Evolutionary conservation across 441 rosid genomes (phyloP).

Genomic region (Raphanus hybrid): DNA sequence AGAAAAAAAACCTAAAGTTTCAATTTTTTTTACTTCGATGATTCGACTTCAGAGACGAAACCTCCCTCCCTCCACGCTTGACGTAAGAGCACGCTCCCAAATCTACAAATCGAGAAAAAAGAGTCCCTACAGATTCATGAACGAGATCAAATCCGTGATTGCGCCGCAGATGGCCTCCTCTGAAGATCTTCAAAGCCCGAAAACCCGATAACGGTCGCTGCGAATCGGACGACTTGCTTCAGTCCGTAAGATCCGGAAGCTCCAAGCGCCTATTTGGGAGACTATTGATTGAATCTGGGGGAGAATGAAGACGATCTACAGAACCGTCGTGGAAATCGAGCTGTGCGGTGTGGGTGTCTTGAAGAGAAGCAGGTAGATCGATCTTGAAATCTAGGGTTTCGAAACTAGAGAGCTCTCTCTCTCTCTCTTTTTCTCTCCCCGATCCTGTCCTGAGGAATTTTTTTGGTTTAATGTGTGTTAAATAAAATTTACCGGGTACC

Average conservation of each 20-base stretch:
- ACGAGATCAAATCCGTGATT: slow-evolving; percentile 18
- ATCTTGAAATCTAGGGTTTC: slow-evolving; percentile 41
- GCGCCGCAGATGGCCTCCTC: slow-evolving; percentile 9
- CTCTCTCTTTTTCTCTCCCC: neutral
- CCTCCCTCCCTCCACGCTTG: slow-evolving; percentile 26
- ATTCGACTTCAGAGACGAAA: slow-evolving; percentile 39
- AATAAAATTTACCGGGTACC: neutral
- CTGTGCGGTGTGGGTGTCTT: slow-evolving; percentile 10
- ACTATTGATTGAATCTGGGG: slow-evolving; percentile 11
- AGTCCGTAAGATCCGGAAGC: slow-evolving; percentile 34
- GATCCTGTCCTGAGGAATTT: neutral
- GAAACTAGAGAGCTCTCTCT: neutral
- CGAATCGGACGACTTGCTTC: slow-evolving; percentile 11
- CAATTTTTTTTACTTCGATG: slow-evolving; percentile 41
- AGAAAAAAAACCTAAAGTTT: slow-evolving; percentile 19
- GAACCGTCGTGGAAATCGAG: neutral
- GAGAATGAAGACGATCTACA: slow-evolving; percentile 18
- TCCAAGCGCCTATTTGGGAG: slow-evolving; percentile 17
- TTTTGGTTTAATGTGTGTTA: neutral
- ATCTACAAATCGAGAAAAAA: slow-evolving; percentile 25
- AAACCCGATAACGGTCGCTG: neutral
- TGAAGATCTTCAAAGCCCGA: slow-evolving; percentile 23
- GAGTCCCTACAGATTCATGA: slow-evolving; percentile 9
- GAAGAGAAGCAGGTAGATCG: slow-evolving; percentile 29
- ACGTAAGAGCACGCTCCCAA: slow-evolving; percentile 12